Evolutionary conservation across 495 filamentous ascomycete species (phyloP), one percentile per base, ranked within the genome.

Genomic region (Aspergillus funiculosus): DNA sequence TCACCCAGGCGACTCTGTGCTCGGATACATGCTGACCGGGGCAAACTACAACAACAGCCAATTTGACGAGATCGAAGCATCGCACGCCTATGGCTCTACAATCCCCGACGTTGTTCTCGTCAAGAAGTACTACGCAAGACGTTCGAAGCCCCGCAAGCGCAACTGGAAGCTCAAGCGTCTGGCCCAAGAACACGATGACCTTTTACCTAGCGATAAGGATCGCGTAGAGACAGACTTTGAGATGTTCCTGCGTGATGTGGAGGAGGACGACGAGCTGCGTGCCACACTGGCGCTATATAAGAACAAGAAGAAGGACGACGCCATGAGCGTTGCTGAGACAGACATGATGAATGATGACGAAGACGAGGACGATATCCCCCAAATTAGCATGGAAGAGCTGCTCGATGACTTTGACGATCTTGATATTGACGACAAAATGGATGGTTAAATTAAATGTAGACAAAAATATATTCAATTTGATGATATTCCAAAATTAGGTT

Each of bases 161-260:
- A 81, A 84, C 67, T 98, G 92, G 92, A 85, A 84, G 50, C 79
- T 98, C 56, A 89, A 86, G 80, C 87, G 91, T 55, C 94, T 98
- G 86, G 79, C 79, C 31, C 81, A 78, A 62, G 89, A 96, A 38
- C 85, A 97, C 58, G 82, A 83, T 34, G 75, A 94, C 19, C 38
- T 48, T 21, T 39, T 46, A 4, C 50, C 45, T 0, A 58, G 80
- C 25, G 79, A 82, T 64, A 86, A 88, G 61, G 70, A 88, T 41
- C 76, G 80, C 32, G 80, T 89, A 58, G 94, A 97, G 52, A 74
- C 79, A 28, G 92, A 99, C 64, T 97, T 89, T 60, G 94, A 99
- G 73, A 80, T 86, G 80, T 99, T 99, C 79, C 68, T 99, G 68
- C 80, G 86, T 29, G 94, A 97, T 64, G 85, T 99, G 8, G 94